Evolutionary conservation across 2,329 filamentous ascomycete genomes (phyloP).

Genomic region (Xylaria sp.): DNA sequence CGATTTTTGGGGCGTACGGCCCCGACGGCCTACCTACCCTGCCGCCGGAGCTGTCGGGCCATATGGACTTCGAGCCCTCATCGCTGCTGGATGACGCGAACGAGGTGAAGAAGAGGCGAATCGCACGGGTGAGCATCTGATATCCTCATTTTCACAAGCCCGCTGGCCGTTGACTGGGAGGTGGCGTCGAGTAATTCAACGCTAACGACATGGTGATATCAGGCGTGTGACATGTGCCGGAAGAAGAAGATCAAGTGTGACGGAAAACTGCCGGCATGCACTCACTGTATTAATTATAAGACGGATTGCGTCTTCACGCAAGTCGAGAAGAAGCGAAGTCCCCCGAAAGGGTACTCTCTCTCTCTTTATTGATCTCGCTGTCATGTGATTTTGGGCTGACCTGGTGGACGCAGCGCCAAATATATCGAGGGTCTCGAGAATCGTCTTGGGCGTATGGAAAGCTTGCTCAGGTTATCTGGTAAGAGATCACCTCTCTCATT

Average conservation of each 20-base stretch:
- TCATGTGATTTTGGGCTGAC: conserved; percentile 1
- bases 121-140: conserved; percentile 64
- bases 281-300: conserved; percentile 96
- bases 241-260: conserved; percentile 78
- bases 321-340: conserved; percentile 96
- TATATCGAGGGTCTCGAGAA: conserved; percentile 98
- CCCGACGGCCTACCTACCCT: conserved; percentile 56
- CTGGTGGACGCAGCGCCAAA: conserved; percentile 61
- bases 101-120: conserved; percentile 83
- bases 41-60: conserved; percentile 52
- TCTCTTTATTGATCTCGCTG: neutral
- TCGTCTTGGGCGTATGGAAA: conserved; percentile 91
- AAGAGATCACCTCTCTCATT: conserved; percentile 21
- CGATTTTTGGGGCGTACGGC: conserved; percentile 61
- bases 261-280: conserved; percentile 89
- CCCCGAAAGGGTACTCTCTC: conserved; percentile 75
- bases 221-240: conserved; percentile 89
- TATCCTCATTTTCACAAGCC: neutral
- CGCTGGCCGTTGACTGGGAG: neutral
- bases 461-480: conserved; percentile 77
- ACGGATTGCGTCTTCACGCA: conserved; percentile 96
- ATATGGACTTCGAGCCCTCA: conserved; percentile 55
- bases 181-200: neutral
- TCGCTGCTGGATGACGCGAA: conserved; percentile 59
- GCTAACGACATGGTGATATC: conserved; percentile 8